Evolutionary conservation across 2,329 filamentous ascomycete species (phyloP).

Genomic region (Ophiosphaerella korrae): DNA sequence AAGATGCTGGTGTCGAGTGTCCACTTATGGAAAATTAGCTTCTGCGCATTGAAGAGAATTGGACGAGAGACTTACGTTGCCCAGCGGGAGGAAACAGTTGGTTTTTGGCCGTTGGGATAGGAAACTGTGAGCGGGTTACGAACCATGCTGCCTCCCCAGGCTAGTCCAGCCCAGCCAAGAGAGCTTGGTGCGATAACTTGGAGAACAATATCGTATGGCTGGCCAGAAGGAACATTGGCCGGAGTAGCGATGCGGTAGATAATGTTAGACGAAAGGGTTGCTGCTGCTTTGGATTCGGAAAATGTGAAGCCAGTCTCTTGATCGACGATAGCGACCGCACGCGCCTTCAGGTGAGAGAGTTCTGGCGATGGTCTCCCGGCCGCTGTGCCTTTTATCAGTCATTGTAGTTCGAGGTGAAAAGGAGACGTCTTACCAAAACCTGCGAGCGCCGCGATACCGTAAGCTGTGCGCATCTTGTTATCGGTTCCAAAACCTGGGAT

Average conservation of each 20-base stretch:
- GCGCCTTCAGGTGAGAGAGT: slow-evolving; percentile 4
- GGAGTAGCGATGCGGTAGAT: slow-evolving; percentile 38
- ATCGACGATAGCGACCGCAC: slow-evolving; percentile 27
- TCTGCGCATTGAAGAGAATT: no score
- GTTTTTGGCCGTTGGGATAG: slow-evolving; percentile 34
- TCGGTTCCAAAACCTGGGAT: background rate
- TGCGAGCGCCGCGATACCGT: slow-evolving; percentile 23
- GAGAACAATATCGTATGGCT: slow-evolving; percentile 34
- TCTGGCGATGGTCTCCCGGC: slow-evolving; percentile 19
- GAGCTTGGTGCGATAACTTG: slow-evolving; percentile 33
- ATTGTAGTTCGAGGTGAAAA: background rate
- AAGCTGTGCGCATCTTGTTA: slow-evolving; percentile 28
- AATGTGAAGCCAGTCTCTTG: slow-evolving; percentile 42
- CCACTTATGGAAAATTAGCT: slow-evolving; percentile 15
- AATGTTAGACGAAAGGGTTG: slow-evolving; percentile 31
- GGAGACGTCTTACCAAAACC: slow-evolving; percentile 21
- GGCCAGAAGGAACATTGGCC: slow-evolving; percentile 18
- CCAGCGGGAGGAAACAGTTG: slow-evolving; percentile 35
- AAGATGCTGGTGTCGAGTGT: slow-evolving; percentile 28
- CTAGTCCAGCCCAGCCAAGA: slow-evolving; percentile 38
- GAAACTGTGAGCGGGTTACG: slow-evolving; percentile 37
- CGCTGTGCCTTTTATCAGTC: slow-evolving; percentile 11
- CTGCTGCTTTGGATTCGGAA: slow-evolving; percentile 37
- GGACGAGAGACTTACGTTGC: slow-evolving; percentile 29
- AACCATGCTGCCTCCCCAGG: slow-evolving; percentile 41